phyloP scores from a whole-genome alignment of 306 rosid species.

The Trichosanthes truncata region DNA sequence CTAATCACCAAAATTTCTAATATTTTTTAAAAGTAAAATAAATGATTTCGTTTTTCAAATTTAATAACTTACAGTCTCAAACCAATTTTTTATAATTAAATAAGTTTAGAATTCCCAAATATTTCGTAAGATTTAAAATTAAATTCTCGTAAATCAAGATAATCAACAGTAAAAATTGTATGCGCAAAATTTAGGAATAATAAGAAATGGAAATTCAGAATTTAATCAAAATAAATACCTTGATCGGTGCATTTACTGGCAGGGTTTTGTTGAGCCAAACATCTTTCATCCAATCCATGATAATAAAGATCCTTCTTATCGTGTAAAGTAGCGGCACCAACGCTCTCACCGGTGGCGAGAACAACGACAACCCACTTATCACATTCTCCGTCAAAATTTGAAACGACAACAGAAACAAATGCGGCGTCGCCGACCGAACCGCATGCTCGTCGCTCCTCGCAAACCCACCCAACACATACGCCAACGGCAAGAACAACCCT shows the following conservation, averaged over 20 bases:
- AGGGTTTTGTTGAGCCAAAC: conserved; percentile 63
- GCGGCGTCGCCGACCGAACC: conserved; percentile 76
- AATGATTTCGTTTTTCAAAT: too few species aligned
- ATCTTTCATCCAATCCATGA: conserved; percentile 56
- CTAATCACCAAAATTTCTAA: too few species aligned
- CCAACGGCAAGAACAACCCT: conserved; percentile 71
- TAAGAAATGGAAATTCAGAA: neutral
- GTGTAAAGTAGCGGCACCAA: conserved; percentile 72
- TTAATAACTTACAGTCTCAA: too few species aligned
- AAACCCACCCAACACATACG: conserved; percentile 77
- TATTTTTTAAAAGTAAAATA: too few species aligned
- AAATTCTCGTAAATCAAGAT: too few species aligned
- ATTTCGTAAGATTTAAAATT: too few species aligned
- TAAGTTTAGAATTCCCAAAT: too few species aligned
- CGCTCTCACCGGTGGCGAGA: conserved; percentile 74
- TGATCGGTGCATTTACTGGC: conserved; percentile 45
- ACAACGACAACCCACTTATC: conserved; percentile 56
- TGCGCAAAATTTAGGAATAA: too few species aligned
- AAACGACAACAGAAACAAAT: conserved; percentile 58
- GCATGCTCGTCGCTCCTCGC: conserved; percentile 79
- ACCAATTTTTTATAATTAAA: too few species aligned
- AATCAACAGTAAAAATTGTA: too few species aligned
- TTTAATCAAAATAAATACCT: conserved; percentile 24
- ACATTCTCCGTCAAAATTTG: conserved; percentile 74
- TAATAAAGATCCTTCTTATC: conserved; percentile 54